Conservation (phyloP, 192 early-diverging fungal genomes). For the Phlyctochytrium arcticum region DNA sequence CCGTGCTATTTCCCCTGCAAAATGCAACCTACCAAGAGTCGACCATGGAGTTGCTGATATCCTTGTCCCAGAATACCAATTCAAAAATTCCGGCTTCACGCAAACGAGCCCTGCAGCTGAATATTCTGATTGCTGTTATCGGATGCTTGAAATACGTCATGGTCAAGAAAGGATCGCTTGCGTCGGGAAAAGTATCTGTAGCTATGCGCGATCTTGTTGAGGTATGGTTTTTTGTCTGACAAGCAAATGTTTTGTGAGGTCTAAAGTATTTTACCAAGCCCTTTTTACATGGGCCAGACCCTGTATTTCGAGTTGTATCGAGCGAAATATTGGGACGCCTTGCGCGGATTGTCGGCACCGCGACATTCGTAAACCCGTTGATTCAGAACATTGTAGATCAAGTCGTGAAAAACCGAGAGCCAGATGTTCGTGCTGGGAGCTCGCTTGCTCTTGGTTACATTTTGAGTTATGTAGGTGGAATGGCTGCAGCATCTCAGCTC, state of each 20-base stretch:
- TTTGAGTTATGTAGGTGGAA: conserved; percentile 82
- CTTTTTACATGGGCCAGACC: conserved; percentile 64
- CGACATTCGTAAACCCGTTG: conserved; percentile 62
- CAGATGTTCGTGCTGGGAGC: conserved; percentile 90
- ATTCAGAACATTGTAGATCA: conserved; percentile 77
- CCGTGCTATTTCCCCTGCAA: conserved; percentile 66
- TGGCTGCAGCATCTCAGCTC: conserved; percentile 78
- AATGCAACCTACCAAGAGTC: conserved; percentile 69
- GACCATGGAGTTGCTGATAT: conserved; percentile 69
- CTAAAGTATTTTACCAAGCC: conserved; percentile 43
- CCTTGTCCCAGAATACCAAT: conserved; percentile 50
- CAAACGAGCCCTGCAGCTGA: conserved; percentile 74
- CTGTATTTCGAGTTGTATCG: conserved; percentile 67
- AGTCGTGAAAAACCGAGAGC: conserved; percentile 88
- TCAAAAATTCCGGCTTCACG: conserved; percentile 63
- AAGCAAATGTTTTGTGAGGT: not conserved
- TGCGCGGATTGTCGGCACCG: conserved; percentile 60
- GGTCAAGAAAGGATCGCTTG: conserved; percentile 47
- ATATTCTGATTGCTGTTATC: conserved; percentile 70
- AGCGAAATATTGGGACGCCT: conserved; percentile 81
- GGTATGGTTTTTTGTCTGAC: conserved; percentile 18
- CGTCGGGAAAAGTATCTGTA: conserved; percentile 26
- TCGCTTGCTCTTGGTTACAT: conserved; percentile 86
- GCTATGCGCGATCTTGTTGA: conserved; percentile 41
- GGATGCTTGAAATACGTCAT: conserved; percentile 63